Evolutionary conservation across 352 stramenopile species (phyloP).

Genomic region (Globisporangium uncinulatum): DNA sequence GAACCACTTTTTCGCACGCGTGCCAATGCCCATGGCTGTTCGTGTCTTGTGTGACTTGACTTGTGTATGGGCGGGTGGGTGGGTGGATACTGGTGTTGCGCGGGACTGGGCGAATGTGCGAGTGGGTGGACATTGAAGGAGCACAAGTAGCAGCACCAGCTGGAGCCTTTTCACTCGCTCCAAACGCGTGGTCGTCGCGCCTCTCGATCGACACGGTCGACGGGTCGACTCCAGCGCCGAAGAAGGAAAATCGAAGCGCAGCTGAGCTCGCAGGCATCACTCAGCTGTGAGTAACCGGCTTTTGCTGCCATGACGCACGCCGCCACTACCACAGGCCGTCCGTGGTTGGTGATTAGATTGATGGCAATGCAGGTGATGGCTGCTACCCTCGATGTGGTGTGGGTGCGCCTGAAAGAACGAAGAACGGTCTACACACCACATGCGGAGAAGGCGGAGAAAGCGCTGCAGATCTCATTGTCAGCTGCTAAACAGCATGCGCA

Average conservation of each 20-base stretch:
- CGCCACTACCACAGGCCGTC: too few species aligned
- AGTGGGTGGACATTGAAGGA: background rate
- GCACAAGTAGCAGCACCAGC: background rate
- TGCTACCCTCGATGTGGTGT: background rate
- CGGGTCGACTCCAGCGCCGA: too few species aligned
- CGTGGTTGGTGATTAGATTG: background rate
- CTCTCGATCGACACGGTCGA: background rate
- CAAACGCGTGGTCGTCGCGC: background rate
- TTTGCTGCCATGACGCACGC: background rate
- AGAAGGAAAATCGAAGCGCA: background rate
- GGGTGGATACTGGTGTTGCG: slow-evolving; percentile 1
- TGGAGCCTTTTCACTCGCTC: background rate
- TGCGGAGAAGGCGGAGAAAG: background rate
- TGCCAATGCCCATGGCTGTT: slow-evolving; percentile 33
- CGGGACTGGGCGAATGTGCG: slow-evolving; percentile 2
- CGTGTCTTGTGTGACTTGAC: background rate
- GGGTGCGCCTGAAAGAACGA: background rate
- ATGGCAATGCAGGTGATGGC: background rate
- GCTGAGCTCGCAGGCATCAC: slow-evolving; percentile 3
- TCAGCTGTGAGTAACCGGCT: slow-evolving; percentile 4
- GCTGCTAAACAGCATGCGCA: background rate
- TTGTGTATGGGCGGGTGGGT: background rate
- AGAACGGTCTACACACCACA: background rate
- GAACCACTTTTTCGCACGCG: slow-evolving; percentile 42
- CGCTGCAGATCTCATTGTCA: background rate